Evolutionary conservation across 345 rosid species (phyloP).

Genomic region (Fremontodendron californicum): DNA sequence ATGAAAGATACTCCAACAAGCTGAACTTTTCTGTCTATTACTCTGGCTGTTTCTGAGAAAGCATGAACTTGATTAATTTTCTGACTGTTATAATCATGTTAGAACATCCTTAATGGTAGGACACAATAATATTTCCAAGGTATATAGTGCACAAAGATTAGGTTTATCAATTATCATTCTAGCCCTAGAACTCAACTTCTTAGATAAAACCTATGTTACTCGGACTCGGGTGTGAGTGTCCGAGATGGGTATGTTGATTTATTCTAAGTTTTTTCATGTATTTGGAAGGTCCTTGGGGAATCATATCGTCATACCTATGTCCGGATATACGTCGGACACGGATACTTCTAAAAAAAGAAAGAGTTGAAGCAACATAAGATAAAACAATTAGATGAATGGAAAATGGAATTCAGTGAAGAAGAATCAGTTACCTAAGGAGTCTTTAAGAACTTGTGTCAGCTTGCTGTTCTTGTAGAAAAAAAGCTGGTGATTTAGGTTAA

Average conservation of each 20-base stretch:
- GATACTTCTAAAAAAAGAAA: too few species aligned
- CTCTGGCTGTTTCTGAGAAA: not conserved
- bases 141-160: not conserved
- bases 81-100: not conserved
- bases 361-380: too few species aligned
- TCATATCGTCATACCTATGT: too few species aligned
- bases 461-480: constrained; percentile 65
- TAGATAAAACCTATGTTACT: too few species aligned
- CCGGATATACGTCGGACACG: too few species aligned
- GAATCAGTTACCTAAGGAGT: constrained; percentile 59
- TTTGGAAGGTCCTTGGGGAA: too few species aligned
- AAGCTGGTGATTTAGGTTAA: constrained; percentile 10
- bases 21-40: not conserved
- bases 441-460: constrained; percentile 80
- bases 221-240: too few species aligned
- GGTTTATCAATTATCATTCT: not conserved
- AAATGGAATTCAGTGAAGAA: not conserved
- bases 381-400: not conserved
- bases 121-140: too few species aligned
- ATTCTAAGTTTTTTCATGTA: too few species aligned
- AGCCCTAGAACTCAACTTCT: not conserved
- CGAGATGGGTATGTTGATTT: too few species aligned
- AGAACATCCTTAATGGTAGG: not conserved
- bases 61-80: not conserved
- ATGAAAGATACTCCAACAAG: not conserved